A percentile compares a stretch with the other conserved stretches of the same genome.
These are phyloP conservation scores for Myochromella boudieri DNA, from an alignment of 768 basidiomycete species.

Conservation along the genomic window DNA sequence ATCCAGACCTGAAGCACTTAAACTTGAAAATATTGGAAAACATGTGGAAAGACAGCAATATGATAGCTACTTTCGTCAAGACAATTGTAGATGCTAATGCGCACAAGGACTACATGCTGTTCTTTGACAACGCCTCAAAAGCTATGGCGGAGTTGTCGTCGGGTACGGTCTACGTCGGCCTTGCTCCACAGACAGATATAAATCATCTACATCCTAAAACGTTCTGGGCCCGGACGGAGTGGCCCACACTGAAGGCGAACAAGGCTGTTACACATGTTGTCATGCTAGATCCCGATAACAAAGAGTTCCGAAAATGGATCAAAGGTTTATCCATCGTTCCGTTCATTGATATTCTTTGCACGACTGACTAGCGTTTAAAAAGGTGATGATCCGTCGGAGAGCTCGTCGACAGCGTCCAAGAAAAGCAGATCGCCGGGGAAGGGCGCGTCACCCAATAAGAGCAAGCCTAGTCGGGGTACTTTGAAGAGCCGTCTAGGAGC, in stretches of 20 bases:
- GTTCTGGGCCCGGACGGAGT: constrained; percentile 13
- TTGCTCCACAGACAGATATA: constrained; percentile 6
- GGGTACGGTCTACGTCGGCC: constrained; percentile 5
- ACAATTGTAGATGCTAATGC: neutral
- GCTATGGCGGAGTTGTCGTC: constrained; percentile 11
- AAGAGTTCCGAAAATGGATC: constrained; percentile 4
- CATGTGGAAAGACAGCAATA: constrained; percentile 7
- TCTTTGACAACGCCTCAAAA: constrained; percentile 12
- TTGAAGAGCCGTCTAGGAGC: no score
- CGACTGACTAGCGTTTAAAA: no score
- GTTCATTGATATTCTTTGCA: no score
- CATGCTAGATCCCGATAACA: constrained; percentile 8
- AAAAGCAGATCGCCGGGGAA: no score
- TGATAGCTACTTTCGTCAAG: neutral
- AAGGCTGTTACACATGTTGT: constrained; percentile 4
- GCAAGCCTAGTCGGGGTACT: no score
- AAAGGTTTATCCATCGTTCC: no score
- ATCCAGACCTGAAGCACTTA: no score
- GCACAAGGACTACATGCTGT: constrained; percentile 5
- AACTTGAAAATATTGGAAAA: constrained; percentile 10
- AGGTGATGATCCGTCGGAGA: no score
- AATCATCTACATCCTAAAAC: constrained; percentile 3
- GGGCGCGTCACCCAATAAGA: no score
- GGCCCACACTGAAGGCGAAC: constrained; percentile 9
- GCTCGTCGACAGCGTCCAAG: no score